Evolutionary conservation across 2,329 filamentous ascomycete genomes (phyloP).

Genomic region (Orbilia brochopaga): DNA sequence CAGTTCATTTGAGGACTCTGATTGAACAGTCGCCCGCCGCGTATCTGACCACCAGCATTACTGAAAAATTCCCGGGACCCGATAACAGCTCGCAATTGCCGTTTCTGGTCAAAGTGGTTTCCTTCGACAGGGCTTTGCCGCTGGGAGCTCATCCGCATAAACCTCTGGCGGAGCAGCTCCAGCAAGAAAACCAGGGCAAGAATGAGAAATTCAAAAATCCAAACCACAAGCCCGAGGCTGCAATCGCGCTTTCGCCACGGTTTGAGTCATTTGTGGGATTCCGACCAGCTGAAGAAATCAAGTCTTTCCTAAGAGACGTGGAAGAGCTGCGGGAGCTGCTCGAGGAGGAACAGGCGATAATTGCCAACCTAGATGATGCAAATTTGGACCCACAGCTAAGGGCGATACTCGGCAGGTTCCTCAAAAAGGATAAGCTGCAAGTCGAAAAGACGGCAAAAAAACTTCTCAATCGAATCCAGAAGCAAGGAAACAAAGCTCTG

Average conservation of each 20-base stretch:
- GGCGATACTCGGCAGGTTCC: conserved; percentile 17
- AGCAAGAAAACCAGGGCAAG: not conserved
- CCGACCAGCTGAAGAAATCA: conserved; percentile 20
- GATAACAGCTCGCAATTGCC: conserved; percentile 26
- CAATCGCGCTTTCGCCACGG: conserved; percentile 14
- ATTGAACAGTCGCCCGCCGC: conserved; percentile 28
- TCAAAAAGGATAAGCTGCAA: conserved; percentile 23
- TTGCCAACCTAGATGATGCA: not conserved
- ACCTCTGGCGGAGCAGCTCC: conserved; percentile 22
- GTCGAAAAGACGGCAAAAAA: conserved; percentile 17
- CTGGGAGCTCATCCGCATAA: conserved; percentile 18
- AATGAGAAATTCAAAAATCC: conserved; percentile 8
- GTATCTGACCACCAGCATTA: conserved; percentile 13
- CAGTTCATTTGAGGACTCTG: conserved; percentile 23
- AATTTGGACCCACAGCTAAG: conserved; percentile 4
- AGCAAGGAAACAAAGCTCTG: conserved; percentile 18
- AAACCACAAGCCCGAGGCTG: conserved; percentile 20
- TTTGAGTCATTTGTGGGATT: conserved; percentile 36
- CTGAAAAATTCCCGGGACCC: conserved; percentile 16
- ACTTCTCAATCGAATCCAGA: conserved; percentile 17
- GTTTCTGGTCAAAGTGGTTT: conserved; percentile 30
- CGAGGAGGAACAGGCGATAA: conserved; percentile 4
- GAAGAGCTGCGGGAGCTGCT: conserved; percentile 23
- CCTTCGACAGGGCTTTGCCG: conserved; percentile 26
- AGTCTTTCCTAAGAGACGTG: conserved; percentile 26